phyloP scores from a whole-genome alignment of 306 rosid species.

The Glycine soja region DNA sequence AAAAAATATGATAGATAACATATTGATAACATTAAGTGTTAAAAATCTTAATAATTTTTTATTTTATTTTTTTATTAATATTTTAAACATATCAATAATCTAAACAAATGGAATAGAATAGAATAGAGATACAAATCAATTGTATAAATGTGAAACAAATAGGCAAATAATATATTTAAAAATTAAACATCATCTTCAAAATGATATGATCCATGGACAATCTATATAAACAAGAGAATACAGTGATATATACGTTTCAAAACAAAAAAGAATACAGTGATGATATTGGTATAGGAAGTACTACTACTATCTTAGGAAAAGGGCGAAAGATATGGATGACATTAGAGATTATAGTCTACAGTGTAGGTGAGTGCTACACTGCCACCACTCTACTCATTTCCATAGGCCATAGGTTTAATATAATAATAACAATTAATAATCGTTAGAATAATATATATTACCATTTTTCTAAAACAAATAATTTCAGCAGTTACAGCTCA shows the following conservation, averaged over 20 bases:
- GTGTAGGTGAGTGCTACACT: conserved; percentile 44
- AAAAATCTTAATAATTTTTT: too few species aligned
- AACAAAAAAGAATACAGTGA: background rate
- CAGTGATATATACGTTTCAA: too few species aligned
- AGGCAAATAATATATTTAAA: background rate
- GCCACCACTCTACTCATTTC: background rate
- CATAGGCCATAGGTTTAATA: background rate
- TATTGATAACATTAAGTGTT: background rate
- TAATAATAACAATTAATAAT: background rate
- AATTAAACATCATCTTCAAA: background rate
- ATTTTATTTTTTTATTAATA: background rate
- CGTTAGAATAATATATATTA: background rate
- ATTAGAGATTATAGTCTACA: conserved; percentile 49
- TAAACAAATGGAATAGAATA: too few species aligned
- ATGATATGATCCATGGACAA: conserved; percentile 51
- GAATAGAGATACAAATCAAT: too few species aligned
- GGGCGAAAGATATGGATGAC: conserved; percentile 50
- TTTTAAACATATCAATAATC: background rate
- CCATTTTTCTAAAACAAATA: background rate
- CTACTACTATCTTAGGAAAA: conserved; percentile 41
- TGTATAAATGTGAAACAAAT: background rate
- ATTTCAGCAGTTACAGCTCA: background rate
- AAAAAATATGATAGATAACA: background rate
- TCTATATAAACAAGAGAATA: conserved; percentile 50
- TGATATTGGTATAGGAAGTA: conserved; percentile 40